A percentile compares a stretch with the other conserved stretches of the same genome.
Evolutionary conservation across 345 rosid genomes (phyloP).

Genomic region (Linum usitatissimum): DNA sequence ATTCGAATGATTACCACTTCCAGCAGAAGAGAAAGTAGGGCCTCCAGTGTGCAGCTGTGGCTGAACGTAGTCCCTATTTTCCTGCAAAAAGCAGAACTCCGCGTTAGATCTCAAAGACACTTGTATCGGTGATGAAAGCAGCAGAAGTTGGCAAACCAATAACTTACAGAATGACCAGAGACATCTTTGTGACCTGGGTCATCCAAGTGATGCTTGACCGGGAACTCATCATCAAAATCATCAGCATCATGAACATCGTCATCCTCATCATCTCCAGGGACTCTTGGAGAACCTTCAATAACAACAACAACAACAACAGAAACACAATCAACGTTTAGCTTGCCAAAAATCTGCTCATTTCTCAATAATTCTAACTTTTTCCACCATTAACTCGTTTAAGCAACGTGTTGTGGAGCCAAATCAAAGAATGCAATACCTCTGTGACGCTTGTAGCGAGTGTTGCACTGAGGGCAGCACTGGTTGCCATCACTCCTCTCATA

Average conservation of each 20-base stretch:
- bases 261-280: constrained; percentile 58
- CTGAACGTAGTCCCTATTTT: constrained; percentile 45
- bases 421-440: constrained; percentile 35
- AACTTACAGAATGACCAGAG: constrained; percentile 29
- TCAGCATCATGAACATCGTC: constrained; percentile 27
- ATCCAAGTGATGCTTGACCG: constrained; percentile 32
- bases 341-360: too few species aligned
- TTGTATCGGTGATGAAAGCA: too few species aligned
- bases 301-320: neutral
- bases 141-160: neutral
- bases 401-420: too few species aligned
- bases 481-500: constrained; percentile 85
- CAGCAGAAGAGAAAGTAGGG: constrained; percentile 55
- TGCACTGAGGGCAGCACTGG: constrained; percentile 87
- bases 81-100: constrained; percentile 34
- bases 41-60: constrained; percentile 44
- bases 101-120: neutral
- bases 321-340: neutral
- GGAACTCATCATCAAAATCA: constrained; percentile 59
- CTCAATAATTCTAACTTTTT: too few species aligned
- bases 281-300: constrained; percentile 51
- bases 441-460: constrained; percentile 75
- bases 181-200: constrained; percentile 22
- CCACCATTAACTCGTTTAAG: too few species aligned
- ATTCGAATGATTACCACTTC: constrained; percentile 42